Base-by-base conservation (phyloP, 2,329 filamentous ascomycete genomes). In the Epicoccum sorghinum region DNA sequence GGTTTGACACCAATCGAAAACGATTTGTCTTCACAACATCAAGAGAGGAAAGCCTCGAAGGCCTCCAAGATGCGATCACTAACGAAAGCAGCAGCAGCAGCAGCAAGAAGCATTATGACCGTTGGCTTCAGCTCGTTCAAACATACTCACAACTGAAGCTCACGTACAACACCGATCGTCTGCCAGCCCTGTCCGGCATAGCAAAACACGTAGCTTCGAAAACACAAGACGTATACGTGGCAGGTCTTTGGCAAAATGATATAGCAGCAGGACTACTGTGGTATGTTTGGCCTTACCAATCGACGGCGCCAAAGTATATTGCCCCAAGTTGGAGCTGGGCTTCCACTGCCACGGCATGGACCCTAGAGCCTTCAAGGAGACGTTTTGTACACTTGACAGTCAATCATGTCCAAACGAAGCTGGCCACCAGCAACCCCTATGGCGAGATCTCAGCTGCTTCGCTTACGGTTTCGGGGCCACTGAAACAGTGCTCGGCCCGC, bases 241-340 rank as follows among this genome's bases (percentile, higher is more conserved):
- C 57, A 10, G 52, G 57, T 4, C 42, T 59, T 10, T 57, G 57
- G 52, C 37, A 27, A 24, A 30, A 14, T 8, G 43, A 58, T 13
- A 40, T 58, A 25, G 29, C 27, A 23, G 52, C 43, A 33, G 55
- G 51, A 2, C 23, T 58, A 27, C 47, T 58, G 24, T 58, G 52
- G 55, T 43, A 47, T 13, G 46, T 48, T 4, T 43, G 42, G 41
- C 42, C 38, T 14, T 33, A 24, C 7, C 37, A 33, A 35, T 27
- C 38, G 14, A 27, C 13, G 4, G 14, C 10, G n/a, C 8, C 32
- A 3, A 30, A 14, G 2, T 51, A 51, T 10, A 13, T 55, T 0
- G 42, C 47, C 13, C 52, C 52, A 22, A 30, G 42, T 8, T 55
- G 47, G 52, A 55, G 52, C n/a, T 55, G 47, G 52, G 52, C 52